Evolutionary conservation across 352 stramenopile genomes (phyloP), one percentile per base, ranked within the genome.

Genomic region (Phytopythium mirpurense): DNA sequence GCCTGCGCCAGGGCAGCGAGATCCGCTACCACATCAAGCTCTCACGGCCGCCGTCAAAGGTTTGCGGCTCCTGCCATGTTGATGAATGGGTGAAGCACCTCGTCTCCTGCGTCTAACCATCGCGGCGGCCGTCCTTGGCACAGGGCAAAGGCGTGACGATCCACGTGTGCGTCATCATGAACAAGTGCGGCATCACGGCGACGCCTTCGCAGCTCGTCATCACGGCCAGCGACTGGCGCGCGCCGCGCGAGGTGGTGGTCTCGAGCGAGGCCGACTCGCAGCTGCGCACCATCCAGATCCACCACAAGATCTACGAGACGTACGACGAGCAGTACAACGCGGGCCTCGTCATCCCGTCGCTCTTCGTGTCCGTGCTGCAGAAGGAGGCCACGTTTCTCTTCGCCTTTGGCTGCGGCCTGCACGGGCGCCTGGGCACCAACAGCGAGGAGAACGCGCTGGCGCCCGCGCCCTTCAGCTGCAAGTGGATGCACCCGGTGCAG

Each of bases 311-410:
- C 29, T 44, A 79, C 56, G 68, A 83, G 31, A 74, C 60, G 14
- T 73, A 77, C 62, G 63, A 83, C 43, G 65, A 81, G 27, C 48
- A 79, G 0, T 86, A 71, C 63, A 74, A 70, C 43, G 50, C 64
- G 4, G 70, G 49, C 18, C 70, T 72, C 4, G 57, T 73, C 45
- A 60, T 88, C 21, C 77, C 77, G 27, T 88, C 77, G 0, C 64
- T 88, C 10, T 88, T 86, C 42, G 77, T 88, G 15, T 86, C 76
- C 15, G 70, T 90, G 16, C 46, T 90, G 7, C 76, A 78, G 35
- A 86, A 88, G 29, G 76, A 90, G 57, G 72, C 77, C 6, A 83
- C 77, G 1, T 88, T 90, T 48, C 63, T 90, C 3, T 90, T 88
- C 44, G 61, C 72, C 0, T 90, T 90, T 59, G 79, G 77, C 6